phyloP scores from a whole-genome alignment of 2,329 filamentous ascomycete genomes.

The Fusarium acutatum region DNA sequence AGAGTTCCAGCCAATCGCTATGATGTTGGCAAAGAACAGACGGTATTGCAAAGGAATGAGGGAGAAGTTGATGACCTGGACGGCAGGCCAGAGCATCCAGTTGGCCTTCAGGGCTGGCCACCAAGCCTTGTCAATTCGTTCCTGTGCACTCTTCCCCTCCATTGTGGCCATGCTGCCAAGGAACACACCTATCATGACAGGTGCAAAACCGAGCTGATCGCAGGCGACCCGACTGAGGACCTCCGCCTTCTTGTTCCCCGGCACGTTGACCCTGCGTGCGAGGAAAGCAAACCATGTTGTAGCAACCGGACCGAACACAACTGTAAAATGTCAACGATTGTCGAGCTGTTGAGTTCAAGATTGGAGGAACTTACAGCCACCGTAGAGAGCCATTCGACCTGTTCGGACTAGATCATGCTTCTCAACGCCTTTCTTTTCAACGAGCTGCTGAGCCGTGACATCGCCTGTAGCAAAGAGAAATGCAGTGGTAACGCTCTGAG shows the following conservation, averaged over 20 bases:
- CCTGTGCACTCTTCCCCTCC: constrained; percentile 68
- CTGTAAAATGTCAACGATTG: constrained; percentile 51
- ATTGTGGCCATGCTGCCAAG: constrained; percentile 84
- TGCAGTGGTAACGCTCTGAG: constrained; percentile 88
- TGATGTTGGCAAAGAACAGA: constrained; percentile 85
- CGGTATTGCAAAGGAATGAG: constrained; percentile 84
- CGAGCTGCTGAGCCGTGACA: constrained; percentile 86
- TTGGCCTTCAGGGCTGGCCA: constrained; percentile 78
- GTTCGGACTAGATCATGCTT: constrained; percentile 80
- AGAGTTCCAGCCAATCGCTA: constrained; percentile 74
- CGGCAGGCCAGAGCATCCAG: constrained; percentile 86
- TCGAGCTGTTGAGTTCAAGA: neutral
- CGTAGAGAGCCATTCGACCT: constrained; percentile 81
- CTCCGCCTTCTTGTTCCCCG: constrained; percentile 69
- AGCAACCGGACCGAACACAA: constrained; percentile 86
- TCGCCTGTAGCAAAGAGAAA: constrained; percentile 94
- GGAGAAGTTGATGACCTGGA: constrained; percentile 88
- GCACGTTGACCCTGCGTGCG: constrained; percentile 71
- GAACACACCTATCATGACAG: constrained; percentile 84
- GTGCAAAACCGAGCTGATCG: constrained; percentile 86
- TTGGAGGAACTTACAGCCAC: constrained; percentile 66
- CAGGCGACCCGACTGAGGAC: constrained; percentile 79
- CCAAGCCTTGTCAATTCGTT: constrained; percentile 80
- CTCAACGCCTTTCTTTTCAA: constrained; percentile 80
- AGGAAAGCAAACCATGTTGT: constrained; percentile 89